These are phyloP conservation scores for Alternaria sp. DNA, from an alignment of 2,329 filamentous ascomycete genomes.

Conservation along the genomic window DNA sequence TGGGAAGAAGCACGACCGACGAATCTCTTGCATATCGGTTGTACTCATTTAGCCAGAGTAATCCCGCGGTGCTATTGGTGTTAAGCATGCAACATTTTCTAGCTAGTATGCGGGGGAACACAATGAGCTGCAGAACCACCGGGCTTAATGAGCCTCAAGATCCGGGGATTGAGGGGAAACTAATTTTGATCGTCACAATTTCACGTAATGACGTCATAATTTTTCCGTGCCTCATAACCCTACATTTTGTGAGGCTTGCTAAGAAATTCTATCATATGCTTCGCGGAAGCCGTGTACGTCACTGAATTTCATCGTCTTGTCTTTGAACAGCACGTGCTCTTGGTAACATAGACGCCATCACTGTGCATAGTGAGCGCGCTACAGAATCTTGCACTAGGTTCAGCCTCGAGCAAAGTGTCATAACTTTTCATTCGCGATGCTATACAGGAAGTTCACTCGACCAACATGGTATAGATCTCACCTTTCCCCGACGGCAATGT, in stretches of 20 bases:
- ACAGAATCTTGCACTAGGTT: accelerated
- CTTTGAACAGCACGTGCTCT: too few relatives aligned
- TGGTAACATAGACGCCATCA: too few relatives aligned
- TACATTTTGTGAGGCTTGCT: too few relatives aligned
- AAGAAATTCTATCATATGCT: too few relatives aligned
- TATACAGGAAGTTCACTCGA: too few relatives aligned
- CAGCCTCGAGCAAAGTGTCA: too few relatives aligned
- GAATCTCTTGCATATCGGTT: not conserved
- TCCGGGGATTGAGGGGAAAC: not conserved
- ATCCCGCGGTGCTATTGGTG: not conserved
- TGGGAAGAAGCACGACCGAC: not conserved
- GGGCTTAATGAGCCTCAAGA: not conserved
- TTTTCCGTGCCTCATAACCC: not conserved
- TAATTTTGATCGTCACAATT: not conserved
- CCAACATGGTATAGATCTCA: too few relatives aligned
- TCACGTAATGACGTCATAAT: not conserved
- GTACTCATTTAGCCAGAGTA: not conserved
- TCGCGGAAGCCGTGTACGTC: too few relatives aligned
- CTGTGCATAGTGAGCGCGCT: too few relatives aligned
- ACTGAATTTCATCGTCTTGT: too few relatives aligned
- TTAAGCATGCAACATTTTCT: not conserved
- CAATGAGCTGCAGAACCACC: not conserved
- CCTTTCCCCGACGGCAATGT: too few relatives aligned
- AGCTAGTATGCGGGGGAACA: not conserved
- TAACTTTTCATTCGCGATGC: too few relatives aligned